These are phyloP conservation scores for Prototheca wickerhamii DNA, from an alignment of 163 green algal species.

Conservation along the genomic window DNA sequence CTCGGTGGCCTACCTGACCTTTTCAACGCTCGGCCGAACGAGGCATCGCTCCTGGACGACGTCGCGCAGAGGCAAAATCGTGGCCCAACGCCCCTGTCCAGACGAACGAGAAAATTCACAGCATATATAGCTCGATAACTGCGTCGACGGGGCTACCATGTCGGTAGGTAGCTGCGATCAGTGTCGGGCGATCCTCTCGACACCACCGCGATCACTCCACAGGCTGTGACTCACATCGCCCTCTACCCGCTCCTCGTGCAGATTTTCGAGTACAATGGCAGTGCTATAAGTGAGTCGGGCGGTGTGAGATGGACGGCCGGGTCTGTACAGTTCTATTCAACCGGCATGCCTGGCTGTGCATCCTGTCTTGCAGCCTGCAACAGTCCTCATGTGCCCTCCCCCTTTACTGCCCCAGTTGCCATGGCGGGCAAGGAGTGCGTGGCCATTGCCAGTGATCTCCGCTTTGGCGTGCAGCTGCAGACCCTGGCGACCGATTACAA, in stretches of 20 bases:
- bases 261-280: slow-evolving; percentile 96
- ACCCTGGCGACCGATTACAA: slow-evolving; percentile 94
- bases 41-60: too few species aligned
- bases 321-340: background rate
- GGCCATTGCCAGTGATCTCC: slow-evolving; percentile 91
- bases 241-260: slow-evolving; percentile 26
- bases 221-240: too few species aligned
- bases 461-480: slow-evolving; percentile 95
- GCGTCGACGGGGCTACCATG: too few species aligned
- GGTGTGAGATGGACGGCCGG: background rate
- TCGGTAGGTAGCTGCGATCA: too few species aligned
- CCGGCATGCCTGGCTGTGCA: background rate
- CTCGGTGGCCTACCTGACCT: too few species aligned
- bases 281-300: slow-evolving; percentile 51
- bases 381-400: background rate
- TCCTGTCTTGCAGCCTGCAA: background rate
- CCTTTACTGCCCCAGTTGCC: slow-evolving; percentile 46
- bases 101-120: too few species aligned
- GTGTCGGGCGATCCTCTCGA: too few species aligned
- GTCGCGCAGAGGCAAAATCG: too few species aligned
- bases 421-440: slow-evolving; percentile 97
- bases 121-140: too few species aligned
- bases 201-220: too few species aligned
- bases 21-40: too few species aligned
- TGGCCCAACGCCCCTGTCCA: too few species aligned